Percentiles rank a stretch among this genome's conserved stretches.
Evolutionary conservation across 164 flowering plant species (phyloP).

Genomic region (Brasenia schreberi): DNA sequence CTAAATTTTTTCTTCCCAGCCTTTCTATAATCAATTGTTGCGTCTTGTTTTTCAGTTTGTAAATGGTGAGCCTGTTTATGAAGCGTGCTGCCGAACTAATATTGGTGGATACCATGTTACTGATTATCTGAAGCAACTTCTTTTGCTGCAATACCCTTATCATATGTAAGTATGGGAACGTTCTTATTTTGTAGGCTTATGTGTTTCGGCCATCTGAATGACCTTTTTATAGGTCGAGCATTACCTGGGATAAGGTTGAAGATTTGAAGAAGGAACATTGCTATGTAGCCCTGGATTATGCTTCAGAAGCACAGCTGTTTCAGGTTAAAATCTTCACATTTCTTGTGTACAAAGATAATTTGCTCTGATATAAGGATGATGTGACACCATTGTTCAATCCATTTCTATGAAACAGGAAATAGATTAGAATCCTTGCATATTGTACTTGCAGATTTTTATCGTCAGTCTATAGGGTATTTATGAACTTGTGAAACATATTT

Average conservation of each 20-base stretch:
- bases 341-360: too few species aligned
- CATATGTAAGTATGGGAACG: constrained; percentile 47
- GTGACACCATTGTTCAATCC: too few species aligned
- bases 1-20: background rate
- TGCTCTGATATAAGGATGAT: too few species aligned
- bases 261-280: constrained; percentile 96
- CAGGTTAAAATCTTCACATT: constrained; percentile 33
- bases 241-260: constrained; percentile 97
- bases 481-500: too few species aligned
- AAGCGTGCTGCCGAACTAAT: constrained; percentile 76
- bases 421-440: too few species aligned
- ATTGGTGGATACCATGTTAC: constrained; percentile 93
- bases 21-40: background rate
- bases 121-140: constrained; percentile 90
- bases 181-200: background rate
- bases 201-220: background rate
- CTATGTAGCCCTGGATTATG: constrained; percentile 78
- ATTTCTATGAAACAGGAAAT: too few species aligned
- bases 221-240: constrained; percentile 33
- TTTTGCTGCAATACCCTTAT: constrained; percentile 84
- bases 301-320: constrained; percentile 55
- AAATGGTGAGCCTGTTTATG: constrained; percentile 77
- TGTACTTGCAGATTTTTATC: too few species aligned
- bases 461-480: too few species aligned
- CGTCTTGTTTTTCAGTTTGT: constrained; percentile 38